These are phyloP conservation scores for Mycena filopes DNA, from an alignment of 768 basidiomycete genomes.

Conservation along the genomic window DNA sequence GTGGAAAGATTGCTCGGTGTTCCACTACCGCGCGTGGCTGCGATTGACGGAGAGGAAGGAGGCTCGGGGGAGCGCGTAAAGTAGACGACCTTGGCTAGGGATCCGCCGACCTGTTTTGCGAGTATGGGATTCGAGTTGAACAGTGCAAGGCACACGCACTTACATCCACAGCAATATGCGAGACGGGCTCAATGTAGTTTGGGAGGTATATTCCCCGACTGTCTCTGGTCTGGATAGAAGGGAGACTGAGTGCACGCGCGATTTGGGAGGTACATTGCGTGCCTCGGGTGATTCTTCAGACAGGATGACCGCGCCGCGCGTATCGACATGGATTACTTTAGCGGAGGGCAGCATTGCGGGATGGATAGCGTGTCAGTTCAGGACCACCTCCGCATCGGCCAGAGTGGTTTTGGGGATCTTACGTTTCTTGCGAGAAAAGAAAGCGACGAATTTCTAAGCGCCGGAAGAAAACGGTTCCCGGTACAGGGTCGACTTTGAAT, in stretches of 20 bases:
- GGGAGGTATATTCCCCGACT: slow-evolving; percentile 97
- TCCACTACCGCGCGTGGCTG: slow-evolving; percentile 66
- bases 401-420: slow-evolving; percentile 4
- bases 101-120: slow-evolving; percentile 86
- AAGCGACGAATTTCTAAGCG: slow-evolving; percentile 8
- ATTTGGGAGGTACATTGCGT: slow-evolving; percentile 40
- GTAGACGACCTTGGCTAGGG: slow-evolving; percentile 97
- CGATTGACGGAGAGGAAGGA: slow-evolving; percentile 78
- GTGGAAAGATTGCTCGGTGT: slow-evolving; percentile 57
- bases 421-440: slow-evolving; percentile 4
- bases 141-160: slow-evolving; percentile 48
- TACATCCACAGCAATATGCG: slow-evolving; percentile 97
- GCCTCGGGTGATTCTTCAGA: slow-evolving; percentile 96
- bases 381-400: slow-evolving; percentile 10
- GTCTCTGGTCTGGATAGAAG: slow-evolving; percentile 77
- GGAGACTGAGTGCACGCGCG: slow-evolving; percentile 28
- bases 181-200: slow-evolving; percentile 96
- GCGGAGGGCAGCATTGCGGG: slow-evolving; percentile 73
- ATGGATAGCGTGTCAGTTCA: slow-evolving; percentile 21
- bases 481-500: not conserved
- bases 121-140: slow-evolving; percentile 24
- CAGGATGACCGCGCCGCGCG: slow-evolving; percentile 91
- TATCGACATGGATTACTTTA: slow-evolving; percentile 93
- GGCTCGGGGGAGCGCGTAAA: slow-evolving; percentile 94
- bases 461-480: not conserved